These are phyloP conservation scores for Alternaria incomplexa DNA, from an alignment of 2,329 filamentous ascomycete genomes.

Conservation along the genomic window DNA sequence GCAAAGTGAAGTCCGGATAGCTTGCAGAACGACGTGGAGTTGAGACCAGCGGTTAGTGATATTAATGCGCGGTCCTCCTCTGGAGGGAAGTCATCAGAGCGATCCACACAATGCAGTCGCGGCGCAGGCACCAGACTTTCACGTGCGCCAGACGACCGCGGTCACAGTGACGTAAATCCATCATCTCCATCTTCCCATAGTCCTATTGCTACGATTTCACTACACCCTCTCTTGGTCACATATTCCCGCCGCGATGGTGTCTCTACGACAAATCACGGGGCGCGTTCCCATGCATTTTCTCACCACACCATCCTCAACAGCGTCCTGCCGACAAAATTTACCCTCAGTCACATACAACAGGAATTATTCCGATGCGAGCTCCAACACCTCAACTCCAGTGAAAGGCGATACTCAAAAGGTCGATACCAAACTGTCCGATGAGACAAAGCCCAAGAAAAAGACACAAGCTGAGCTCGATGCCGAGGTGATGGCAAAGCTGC, in stretches of 20 bases:
- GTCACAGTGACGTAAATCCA: slow-evolving; percentile 33
- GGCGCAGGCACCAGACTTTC: not conserved
- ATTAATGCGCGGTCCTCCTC: not conserved
- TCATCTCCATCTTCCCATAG: not conserved
- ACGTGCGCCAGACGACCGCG: slow-evolving; percentile 4
- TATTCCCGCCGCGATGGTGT: not conserved
- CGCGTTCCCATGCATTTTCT: not conserved
- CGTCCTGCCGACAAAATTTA: not conserved
- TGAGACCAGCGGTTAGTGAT: not conserved
- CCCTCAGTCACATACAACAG: not conserved
- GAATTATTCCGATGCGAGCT: slow-evolving; percentile 8
- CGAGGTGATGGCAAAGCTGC: slow-evolving; percentile 69
- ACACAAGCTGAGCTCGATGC: slow-evolving; percentile 69
- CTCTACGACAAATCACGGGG: not conserved
- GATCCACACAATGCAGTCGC: not conserved
- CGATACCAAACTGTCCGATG: slow-evolving; percentile 15
- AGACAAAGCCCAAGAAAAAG: slow-evolving; percentile 51
- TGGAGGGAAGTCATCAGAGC: no score
- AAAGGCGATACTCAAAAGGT: slow-evolving; percentile 15
- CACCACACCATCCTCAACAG: not conserved
- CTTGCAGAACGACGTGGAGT: not conserved
- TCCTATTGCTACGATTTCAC: not conserved
- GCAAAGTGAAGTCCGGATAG: not conserved
- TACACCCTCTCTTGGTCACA: not conserved
- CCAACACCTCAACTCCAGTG: not conserved